Base-by-base conservation (phyloP, 2,329 filamentous ascomycete genomes). In the Xylariaceae sp. region DNA sequence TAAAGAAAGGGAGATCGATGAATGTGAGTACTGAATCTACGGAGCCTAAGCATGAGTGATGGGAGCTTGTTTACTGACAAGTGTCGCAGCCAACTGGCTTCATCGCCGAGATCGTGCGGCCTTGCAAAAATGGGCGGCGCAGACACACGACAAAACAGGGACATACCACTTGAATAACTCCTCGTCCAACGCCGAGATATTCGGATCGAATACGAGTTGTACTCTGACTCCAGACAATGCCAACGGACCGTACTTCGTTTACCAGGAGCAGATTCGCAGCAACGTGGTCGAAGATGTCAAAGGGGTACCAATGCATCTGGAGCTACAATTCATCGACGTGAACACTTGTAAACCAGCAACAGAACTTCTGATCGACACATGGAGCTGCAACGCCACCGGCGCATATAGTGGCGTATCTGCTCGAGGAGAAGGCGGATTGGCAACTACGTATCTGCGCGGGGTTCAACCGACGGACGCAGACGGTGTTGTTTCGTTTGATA, bases 401-500 rank as follows among this genome's bases (percentile, higher is more conserved):
- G 58, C 64, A 17, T 70, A 71, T 54, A 64, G 56, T 2, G 66
- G 67, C 35, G 54, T 67, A 7, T 66, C 16, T 67, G 72, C 55
- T 68, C 48, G 45, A 9, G 51, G 47, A 15, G 51, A 55, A 1
- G 46, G 48, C 34, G 67, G 68, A 35, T 50, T 72, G 6, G 55
- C 71, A 53, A 57, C 53, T 2, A 72, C 68, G 9, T 69, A 63
- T 50, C 56, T 71, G 16, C 69, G 70, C 15, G 70, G 68, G 17
- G 59, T 72, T 38, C 68, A 72, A 48, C 44, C 61, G 35, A 67
- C 64, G 26, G 62, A 72, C 49, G 26, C 39, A 0, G 56, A 66
- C 2, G 71, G 71, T 30, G 63, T 71, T 2, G 62, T 63, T 3
- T 57, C 64, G 32, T 72, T 73, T 48, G 53, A 64, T 33, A 59